Evolutionary conservation across 1,284 basidiomycete species (phyloP), one percentile per base, ranked within the genome.

Genomic region (Thelephora terrestris): DNA sequence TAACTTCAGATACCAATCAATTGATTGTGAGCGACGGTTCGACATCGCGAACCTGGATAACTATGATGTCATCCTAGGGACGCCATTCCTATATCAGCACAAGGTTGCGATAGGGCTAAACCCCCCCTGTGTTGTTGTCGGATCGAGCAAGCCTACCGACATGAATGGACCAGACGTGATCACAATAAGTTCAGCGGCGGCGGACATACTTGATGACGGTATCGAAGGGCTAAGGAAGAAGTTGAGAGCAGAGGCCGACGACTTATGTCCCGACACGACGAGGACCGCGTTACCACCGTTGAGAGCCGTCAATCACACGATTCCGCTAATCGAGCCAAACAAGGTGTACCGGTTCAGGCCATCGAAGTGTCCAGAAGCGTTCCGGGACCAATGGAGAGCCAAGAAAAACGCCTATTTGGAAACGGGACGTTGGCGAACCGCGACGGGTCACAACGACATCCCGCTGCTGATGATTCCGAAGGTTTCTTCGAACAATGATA

Each of bases 291-390:
- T 69, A 12, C 68, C 62, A 0, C 69, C 64, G 0, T 43, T 69
- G 1, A 48, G 64, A 0, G 63, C 50, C 0, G 64, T 71, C 5
- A 71, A 71, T 44, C 67, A 71, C 46, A 45, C 47, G 0, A 70
- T 71, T 3, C 67, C 67, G 0, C 40, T 71, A 7, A 66, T 67
- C 4, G 62, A 71, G 34, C 63, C 60, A 3, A 61, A 61, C 1
- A 51, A n/a, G n/a, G n/a, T n/a, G n/a, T n/a, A n/a, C n/a, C n/a
- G n/a, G n/a, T n/a, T n/a, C n/a, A n/a, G n/a, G n/a, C n/a, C n/a
- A n/a, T n/a, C n/a, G n/a, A n/a, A n/a, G n/a, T n/a, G n/a, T n/a
- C n/a, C n/a, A n/a, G n/a, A n/a, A n/a, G n/a, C n/a, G n/a, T n/a
- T n/a, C n/a, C n/a, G n/a, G n/a, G n/a, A n/a, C n/a, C n/a, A 54